Base-by-base conservation (phyloP, 495 filamentous ascomycete genomes). In the Trichodelitschia bisporula region DNA sequence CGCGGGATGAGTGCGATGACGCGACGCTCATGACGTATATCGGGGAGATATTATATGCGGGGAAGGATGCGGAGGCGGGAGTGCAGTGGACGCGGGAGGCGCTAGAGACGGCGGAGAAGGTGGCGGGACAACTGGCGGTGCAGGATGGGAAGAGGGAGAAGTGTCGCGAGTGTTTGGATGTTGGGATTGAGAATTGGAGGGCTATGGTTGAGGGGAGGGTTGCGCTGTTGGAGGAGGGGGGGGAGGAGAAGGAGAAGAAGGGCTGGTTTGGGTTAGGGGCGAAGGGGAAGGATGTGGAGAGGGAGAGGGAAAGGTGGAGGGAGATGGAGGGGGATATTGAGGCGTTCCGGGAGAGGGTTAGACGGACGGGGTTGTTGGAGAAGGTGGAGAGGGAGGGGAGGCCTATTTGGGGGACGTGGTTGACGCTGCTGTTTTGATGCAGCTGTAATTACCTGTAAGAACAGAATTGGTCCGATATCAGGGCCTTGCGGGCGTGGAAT, bases 1-100 rank as follows among this genome's bases (percentile, higher is more conserved):
- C 59, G 0, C 21, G n/a, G 21, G 6, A 6, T n/a, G 6, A 6
- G 6, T 92, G 86, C 57, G 73, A 79, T 30, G 78, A 91, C 46
- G 80, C 79, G 2, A 75, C 62, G 4, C 51, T 92, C 2, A 76
- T 82, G 68, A 61, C 74, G 13, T 79, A 91, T 49, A 80, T 97
- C 34, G 89, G 84, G 32, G 86, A 97, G 55, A 82, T 95, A 36
- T 50, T 97, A 28, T 95, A 73, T 54, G 64, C 79, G 1, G 32
- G 32, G 3, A 21, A 30, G 4, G 38, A 47, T 17, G 41, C 45
- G 21, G 57, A 58, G 19, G 63, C 72, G 26, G 82, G 78, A 1
- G 58, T 93, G 5, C 62, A 63, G 31, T 91, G 83, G 82, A 86
- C 73, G 8, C 68, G 77, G 32, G 74, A 84, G 35, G 76, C 73